Evolutionary conservation across 2,329 filamentous ascomycete genomes (phyloP), one percentile per base, ranked within the genome.

Genomic region (Bimuria novae-zelandiae): DNA sequence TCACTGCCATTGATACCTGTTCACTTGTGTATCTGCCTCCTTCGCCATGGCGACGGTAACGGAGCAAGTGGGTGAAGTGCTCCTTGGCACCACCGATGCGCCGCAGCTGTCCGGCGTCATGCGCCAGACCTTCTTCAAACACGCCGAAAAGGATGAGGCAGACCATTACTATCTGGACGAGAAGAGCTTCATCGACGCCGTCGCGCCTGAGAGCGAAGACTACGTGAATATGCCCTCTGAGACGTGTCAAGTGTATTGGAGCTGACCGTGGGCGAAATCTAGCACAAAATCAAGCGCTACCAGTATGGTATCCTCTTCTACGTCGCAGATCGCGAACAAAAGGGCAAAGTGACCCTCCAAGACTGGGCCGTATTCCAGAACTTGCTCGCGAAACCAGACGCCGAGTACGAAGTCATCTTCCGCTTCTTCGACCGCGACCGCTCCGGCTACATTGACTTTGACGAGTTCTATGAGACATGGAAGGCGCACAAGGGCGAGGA

Each of bases 331-430:
- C 86, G 90, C 65, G 85, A 84, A 61, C 83, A 81, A 62, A 80
- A 80, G 39, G 92, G 92, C 59, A 87, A 84, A 64, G 81, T 99
- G 63, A 89, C 79, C 64, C 79, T 97, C 49, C 80, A 86, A 55
- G 94, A 99, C 78, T 99, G 93, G 92, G 86, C 84, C 41, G 88
- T 89, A 60, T 99, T 97, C 76, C 90, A 97, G 78, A 95, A 96
- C 79, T 84, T 99, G 59, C 86, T 99, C 54, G 82, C 83, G 63
- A 97, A 97, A 78, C 89, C 94, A 57, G 94, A 97, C 71, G 94
- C 94, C 74, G 94, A 99, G 79, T 99, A 99, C 78, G 92, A 97
- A 76, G 96, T 99, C 66, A 93, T 94, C 14, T 99, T 97, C 79
- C 90, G 94, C 66, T 84, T 99, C 50, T 99, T 99, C 76, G 93